Conservation (phyloP, 805 yeast species). For the Hanseniaspora pseudoguilliermondii region DNA sequence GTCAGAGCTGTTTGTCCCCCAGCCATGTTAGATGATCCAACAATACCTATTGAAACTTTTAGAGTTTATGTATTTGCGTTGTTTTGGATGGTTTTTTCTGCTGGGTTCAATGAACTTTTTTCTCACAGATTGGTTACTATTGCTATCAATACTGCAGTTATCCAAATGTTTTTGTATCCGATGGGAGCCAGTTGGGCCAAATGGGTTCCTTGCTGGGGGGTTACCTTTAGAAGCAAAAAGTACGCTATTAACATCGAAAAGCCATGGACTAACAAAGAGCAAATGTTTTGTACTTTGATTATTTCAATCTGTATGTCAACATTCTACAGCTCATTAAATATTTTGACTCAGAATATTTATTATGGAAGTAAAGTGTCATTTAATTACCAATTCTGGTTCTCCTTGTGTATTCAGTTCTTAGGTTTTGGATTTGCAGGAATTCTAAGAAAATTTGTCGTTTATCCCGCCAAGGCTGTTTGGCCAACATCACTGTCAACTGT, state of each 20-base stretch:
- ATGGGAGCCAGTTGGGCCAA: constrained; percentile 33
- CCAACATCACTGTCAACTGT: constrained; percentile 48
- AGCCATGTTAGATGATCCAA: constrained; percentile 32
- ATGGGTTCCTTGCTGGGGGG: constrained; percentile 35
- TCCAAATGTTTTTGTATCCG: constrained; percentile 37
- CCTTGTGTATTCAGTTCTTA: constrained; percentile 46
- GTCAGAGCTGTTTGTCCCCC: constrained; percentile 51
- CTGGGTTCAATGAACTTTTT: constrained; percentile 46
- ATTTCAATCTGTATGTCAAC: constrained; percentile 29
- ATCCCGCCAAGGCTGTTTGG: constrained; percentile 52
- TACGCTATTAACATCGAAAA: constrained; percentile 41
- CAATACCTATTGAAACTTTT: constrained; percentile 38
- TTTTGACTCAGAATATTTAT: constrained; percentile 27
- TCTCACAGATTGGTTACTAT: constrained; percentile 43
- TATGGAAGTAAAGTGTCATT: constrained; percentile 27
- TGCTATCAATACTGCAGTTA: constrained; percentile 31
- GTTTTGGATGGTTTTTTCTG: constrained; percentile 39
- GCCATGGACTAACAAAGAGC: constrained; percentile 53
- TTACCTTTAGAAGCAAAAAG: constrained; percentile 30
- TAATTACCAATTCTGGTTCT: constrained; percentile 39
- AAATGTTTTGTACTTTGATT: constrained; percentile 45
- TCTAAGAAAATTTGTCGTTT: constrained; percentile 43
- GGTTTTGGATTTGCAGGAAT: constrained; percentile 62
- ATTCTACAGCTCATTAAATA: constrained; percentile 29
- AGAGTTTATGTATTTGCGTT: constrained; percentile 31